Conservation (phyloP, 140 eudicot genomes). For the Bidens hawaiensis region DNA sequence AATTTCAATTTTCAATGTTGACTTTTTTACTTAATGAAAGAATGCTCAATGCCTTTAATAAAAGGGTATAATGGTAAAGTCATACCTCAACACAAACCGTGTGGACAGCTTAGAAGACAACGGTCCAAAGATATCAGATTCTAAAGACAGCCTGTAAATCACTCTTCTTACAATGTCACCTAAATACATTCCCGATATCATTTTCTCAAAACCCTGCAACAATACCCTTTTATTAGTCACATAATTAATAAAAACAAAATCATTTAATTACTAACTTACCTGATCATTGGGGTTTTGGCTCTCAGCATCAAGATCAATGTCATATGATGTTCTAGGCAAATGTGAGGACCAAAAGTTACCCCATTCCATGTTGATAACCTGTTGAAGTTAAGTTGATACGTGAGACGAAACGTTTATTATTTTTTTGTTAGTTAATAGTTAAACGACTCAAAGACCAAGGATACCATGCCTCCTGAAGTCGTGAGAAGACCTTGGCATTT, state of each 20-base stretch:
- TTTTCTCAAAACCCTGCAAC: conserved; percentile 89
- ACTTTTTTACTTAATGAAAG: neutral
- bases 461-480: conserved; percentile 91
- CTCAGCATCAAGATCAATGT: conserved; percentile 71
- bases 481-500: conserved; percentile 91
- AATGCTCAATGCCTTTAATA: conserved; percentile 11
- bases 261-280: conserved; percentile 25
- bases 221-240: conserved; percentile 17
- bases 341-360: conserved; percentile 96
- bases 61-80: neutral
- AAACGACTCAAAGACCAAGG: conserved; percentile 20
- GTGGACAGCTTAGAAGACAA: conserved; percentile 50
- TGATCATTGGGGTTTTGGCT: conserved; percentile 93
- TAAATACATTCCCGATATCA: conserved; percentile 96
- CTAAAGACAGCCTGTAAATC: conserved; percentile 58
- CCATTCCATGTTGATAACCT: conserved; percentile 99
- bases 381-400: conserved; percentile 16
- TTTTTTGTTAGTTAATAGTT: neutral
- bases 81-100: conserved; percentile 66
- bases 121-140: conserved; percentile 74
- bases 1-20: neutral
- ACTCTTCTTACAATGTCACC: conserved; percentile 96
- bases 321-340: conserved; percentile 85
- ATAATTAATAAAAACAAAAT: neutral
- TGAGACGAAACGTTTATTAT: neutral